Conservation (phyloP, 805 yeast species). For the Saccharomycopsis selenospora region DNA sequence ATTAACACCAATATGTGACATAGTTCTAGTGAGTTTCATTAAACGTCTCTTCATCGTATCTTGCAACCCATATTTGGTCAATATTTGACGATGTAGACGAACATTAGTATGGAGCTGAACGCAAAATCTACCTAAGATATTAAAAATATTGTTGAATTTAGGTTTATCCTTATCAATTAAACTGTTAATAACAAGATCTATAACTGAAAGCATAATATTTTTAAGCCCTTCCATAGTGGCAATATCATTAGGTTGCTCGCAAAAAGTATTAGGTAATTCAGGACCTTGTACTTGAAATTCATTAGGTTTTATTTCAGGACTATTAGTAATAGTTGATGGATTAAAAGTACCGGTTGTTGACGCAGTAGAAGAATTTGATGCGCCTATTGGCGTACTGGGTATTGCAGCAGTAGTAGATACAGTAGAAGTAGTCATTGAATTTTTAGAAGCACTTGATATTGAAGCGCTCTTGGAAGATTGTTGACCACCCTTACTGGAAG, state of each 20-base stretch:
- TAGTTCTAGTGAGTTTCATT: conserved; percentile 44
- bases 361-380: no score
- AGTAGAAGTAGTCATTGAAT: no score
- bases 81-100: conserved; percentile 46
- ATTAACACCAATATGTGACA: conserved; percentile 58
- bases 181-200: conserved; percentile 44
- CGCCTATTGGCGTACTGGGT: no score
- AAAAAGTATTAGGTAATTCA: conserved; percentile 39
- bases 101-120: conserved; percentile 48
- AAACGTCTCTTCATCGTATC: conserved; percentile 41
- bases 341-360: no score
- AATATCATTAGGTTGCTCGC: conserved; percentile 53
- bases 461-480: neutral
- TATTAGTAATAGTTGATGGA: no score
- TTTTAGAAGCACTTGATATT: no score
- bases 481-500: no score
- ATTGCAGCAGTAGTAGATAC: no score
- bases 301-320: neutral
- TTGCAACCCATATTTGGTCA: conserved; percentile 40
- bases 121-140: conserved; percentile 45
- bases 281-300: conserved; percentile 1
- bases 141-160: conserved; percentile 47
- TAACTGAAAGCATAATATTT: conserved; percentile 39
- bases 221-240: conserved; percentile 51
- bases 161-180: conserved; percentile 43